Evolutionary conservation across 495 filamentous ascomycete genomes (phyloP).

Genomic region (Usnea hakonensis): DNA sequence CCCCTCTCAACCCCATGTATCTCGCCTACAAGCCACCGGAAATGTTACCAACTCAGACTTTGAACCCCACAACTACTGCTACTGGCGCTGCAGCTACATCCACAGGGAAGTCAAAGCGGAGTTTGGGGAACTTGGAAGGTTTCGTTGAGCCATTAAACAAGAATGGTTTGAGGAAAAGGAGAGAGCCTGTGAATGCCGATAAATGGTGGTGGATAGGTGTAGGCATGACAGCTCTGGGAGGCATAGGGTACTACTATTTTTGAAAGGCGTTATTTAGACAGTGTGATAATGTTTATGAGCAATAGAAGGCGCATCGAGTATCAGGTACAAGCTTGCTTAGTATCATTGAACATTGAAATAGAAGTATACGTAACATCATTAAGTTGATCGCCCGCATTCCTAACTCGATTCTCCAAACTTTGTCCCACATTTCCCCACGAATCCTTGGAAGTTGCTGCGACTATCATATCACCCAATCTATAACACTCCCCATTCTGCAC

Average conservation of each 20-base stretch:
- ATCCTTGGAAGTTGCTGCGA: no score
- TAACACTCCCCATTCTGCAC: not conserved
- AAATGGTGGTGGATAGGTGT: slow-evolving; percentile 66
- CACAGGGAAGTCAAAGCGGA: slow-evolving; percentile 32
- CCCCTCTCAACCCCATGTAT: slow-evolving; percentile 67
- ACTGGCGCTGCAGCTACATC: slow-evolving; percentile 30
- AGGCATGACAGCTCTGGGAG: slow-evolving; percentile 55
- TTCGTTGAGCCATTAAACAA: slow-evolving; percentile 36
- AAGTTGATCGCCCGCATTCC: not conserved
- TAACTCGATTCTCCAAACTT: not conserved
- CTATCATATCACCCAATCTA: not conserved
- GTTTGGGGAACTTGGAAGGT: slow-evolving; percentile 22
- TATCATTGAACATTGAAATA: slow-evolving; percentile 2
- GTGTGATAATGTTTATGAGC: not conserved
- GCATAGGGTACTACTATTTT: slow-evolving; percentile 42
- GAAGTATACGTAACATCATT: not conserved
- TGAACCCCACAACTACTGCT: slow-evolving; percentile 48
- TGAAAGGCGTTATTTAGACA: slow-evolving; percentile 17
- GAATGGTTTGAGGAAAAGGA: slow-evolving; percentile 35
- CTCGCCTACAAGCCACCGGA: slow-evolving; percentile 58
- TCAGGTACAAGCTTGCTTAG: not conserved
- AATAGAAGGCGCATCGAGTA: not conserved
- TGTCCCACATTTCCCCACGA: not conserved
- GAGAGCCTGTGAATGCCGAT: slow-evolving; percentile 46
- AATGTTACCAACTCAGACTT: slow-evolving; percentile 66